Conservation (phyloP, 768 basidiomycete genomes). For the Gyrodon lividus region DNA sequence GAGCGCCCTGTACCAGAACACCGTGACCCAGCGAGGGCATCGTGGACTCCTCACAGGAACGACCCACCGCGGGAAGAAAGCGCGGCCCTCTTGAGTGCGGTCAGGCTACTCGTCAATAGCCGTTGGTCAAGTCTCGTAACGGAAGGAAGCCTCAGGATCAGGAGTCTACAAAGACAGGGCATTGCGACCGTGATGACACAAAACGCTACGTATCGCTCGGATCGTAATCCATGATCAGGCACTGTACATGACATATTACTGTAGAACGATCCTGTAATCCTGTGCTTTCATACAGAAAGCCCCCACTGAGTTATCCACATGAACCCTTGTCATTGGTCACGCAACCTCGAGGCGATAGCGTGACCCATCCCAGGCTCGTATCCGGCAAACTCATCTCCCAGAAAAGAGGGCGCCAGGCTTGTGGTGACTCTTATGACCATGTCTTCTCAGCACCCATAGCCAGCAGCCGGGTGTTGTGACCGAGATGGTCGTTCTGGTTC, state of each 20-base stretch:
- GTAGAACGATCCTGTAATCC: neutral
- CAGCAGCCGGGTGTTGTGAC: neutral
- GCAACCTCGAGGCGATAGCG: neutral
- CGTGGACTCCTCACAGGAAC: neutral
- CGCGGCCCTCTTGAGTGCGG: too few species aligned
- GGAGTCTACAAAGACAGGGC: neutral
- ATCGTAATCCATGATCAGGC: neutral
- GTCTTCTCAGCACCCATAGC: too few species aligned
- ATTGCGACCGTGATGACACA: neutral
- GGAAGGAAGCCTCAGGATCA: neutral
- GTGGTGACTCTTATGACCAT: too few species aligned
- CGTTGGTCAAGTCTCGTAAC: neutral
- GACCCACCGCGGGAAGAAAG: too few species aligned
- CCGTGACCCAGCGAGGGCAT: neutral
- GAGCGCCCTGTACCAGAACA: neutral
- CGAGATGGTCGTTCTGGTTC: neutral
- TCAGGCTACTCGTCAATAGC: conserved; percentile 1
- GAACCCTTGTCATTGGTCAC: too few species aligned
- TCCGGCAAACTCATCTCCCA: too few species aligned
- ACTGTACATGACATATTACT: too few species aligned
- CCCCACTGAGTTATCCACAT: too few species aligned
- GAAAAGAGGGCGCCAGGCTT: neutral
- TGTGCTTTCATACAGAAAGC: neutral
- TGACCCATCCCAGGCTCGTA: neutral
- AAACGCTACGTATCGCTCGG: neutral